Evolutionary conservation across 208 protist genomes (phyloP).

Genomic region (Spongospora subterranea): DNA sequence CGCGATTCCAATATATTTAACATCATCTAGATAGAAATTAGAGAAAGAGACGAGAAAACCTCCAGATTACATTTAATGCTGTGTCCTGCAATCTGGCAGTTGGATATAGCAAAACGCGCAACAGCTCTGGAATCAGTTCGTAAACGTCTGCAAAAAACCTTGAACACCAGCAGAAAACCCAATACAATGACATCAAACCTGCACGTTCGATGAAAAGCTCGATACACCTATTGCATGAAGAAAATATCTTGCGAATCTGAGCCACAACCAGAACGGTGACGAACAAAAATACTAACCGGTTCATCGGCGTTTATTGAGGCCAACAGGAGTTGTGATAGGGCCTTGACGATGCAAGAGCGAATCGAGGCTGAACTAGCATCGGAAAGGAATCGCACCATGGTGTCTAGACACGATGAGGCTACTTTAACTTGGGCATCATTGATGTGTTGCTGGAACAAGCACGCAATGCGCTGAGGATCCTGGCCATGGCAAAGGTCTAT

Average conservation of each 20-base stretch:
- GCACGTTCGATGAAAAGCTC: no score
- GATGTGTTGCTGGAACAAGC: not conserved
- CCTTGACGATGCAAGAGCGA: no score
- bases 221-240: no score
- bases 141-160: not conserved
- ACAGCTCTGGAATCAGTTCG: not conserved
- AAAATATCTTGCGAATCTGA: no score
- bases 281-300: no score
- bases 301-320: no score
- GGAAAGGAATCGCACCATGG: not conserved
- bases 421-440: not conserved
- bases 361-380: not conserved
- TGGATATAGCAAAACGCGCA: not conserved
- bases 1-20: not conserved
- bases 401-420: not conserved
- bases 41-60: not conserved
- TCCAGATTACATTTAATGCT: not conserved
- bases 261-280: no score
- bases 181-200: no score
- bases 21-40: not conserved
- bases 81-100: not conserved
- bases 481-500: not conserved
- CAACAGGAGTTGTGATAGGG: no score
- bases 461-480: not conserved
- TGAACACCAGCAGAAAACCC: no score